Evolutionary conservation across 495 filamentous ascomycete genomes (phyloP), one percentile per base, ranked within the genome.

Genomic region (Tuber magnatum): DNA sequence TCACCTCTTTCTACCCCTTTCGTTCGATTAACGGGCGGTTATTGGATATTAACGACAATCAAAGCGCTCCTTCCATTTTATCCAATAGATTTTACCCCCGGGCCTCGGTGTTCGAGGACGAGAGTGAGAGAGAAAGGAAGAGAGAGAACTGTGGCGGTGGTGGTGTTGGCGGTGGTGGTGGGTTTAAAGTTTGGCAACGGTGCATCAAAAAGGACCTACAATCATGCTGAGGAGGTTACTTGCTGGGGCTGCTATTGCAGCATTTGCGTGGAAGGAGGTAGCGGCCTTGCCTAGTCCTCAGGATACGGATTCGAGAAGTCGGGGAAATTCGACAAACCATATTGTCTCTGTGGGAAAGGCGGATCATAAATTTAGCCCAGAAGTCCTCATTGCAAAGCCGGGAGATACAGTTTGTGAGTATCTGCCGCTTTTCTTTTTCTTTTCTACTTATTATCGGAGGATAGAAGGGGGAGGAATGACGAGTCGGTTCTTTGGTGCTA

Each of bases 351-450:
- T 79, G 0, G 77, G 77, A 35, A 78, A 32, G 39, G 72, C 70
- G 0, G 43, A 78, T 22, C 72, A 75, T n/a, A 69, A 72, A 68
- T 79, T 79, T 41, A 12, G 16, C 9, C 77, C 77, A 0, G 43
- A 75, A 35, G 18, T 41, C 39, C 35, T 78, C 39, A 18, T n/a
- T 12, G 77, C 77, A 1, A 28, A 68, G 0, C 28, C 69, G 6
- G 77, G 77, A 2, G 77, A 79, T 51, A 38, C 70, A 22, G 46
- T 79, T 56, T 71, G 77, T 79, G 40, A 71, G 76, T 78, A 51
- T 77, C 46, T 20, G 16, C 41, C 40, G 38, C 5, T 61, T 61
- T 65, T n/a, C n/a, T n/a, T n/a, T n/a, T n/a, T n/a, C n/a, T n/a
- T 28, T 68, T 41, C 1, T n/a, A 14, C 2, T 39, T 6, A 7